Evolutionary conservation across 768 basidiomycete species (phyloP).

Genomic region (Mrakia hoshinonis): DNA sequence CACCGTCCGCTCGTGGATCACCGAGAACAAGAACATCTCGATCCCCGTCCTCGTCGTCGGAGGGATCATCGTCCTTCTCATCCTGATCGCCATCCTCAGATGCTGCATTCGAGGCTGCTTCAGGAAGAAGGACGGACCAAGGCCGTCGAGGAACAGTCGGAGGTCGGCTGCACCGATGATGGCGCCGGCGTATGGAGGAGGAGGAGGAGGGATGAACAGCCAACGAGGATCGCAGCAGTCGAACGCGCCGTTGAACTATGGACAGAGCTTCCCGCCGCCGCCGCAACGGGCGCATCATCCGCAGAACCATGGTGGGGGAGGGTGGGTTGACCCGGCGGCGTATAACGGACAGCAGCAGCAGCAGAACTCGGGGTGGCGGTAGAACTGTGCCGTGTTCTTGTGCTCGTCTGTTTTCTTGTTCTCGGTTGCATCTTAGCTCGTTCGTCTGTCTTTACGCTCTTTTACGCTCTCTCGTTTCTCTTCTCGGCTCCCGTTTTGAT

Average conservation of each 20-base stretch:
- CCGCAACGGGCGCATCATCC: neutral
- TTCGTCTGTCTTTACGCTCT: too few species aligned
- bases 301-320: neutral
- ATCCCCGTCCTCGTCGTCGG: slow-evolving; percentile 41
- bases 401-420: too few species aligned
- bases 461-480: too few species aligned
- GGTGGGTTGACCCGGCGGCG: neutral
- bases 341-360: slow-evolving; percentile 10
- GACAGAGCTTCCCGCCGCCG: neutral
- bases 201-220: neutral
- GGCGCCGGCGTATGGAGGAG: neutral
- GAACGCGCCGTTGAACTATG: neutral
- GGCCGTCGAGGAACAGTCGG: neutral
- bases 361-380: neutral
- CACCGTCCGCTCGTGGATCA: slow-evolving; percentile 47
- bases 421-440: too few species aligned
- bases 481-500: too few species aligned
- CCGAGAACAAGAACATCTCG: slow-evolving; percentile 9
- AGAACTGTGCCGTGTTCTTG: too few species aligned
- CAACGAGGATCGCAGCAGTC: neutral
- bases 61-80: slow-evolving; percentile 53
- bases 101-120: slow-evolving; percentile 5
- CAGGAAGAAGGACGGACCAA: slow-evolving; percentile 9
- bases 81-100: slow-evolving; percentile 47
- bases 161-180: neutral